Evolutionary conservation across 768 basidiomycete genomes (phyloP).

Genomic region (Rhodocollybia butyracea): DNA sequence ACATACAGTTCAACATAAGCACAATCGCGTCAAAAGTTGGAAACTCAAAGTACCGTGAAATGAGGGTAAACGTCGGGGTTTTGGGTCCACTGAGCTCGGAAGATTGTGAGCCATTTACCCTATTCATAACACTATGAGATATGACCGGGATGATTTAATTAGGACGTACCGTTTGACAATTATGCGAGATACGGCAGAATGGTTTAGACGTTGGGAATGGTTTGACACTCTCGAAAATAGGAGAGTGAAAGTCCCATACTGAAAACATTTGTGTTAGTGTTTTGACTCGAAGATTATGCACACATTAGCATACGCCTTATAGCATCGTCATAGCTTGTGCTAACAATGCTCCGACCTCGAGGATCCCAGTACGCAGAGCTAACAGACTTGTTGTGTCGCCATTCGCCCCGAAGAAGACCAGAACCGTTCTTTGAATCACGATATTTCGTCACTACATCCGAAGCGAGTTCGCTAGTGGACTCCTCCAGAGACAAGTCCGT

Average conservation of each 20-base stretch:
- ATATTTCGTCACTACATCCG: conserved; percentile 46
- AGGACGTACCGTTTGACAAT: conserved; percentile 73
- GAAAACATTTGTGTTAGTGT: conserved; percentile 23
- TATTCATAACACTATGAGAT: conserved; percentile 21
- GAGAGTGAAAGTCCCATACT: conserved; percentile 78
- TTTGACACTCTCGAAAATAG: conserved; percentile 40
- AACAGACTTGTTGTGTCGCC: conserved; percentile 70
- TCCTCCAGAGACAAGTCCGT: conserved; percentile 25
- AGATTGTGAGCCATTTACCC: conserved; percentile 80
- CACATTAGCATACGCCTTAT: conserved; percentile 45
- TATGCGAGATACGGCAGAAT: conserved; percentile 59
- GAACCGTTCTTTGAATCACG: conserved; percentile 49
- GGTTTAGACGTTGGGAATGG: conserved; percentile 64
- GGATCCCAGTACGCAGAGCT: conserved; percentile 89
- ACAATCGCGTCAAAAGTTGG: neutral
- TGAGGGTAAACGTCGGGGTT: conserved; percentile 82
- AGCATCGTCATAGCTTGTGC: conserved; percentile 82
- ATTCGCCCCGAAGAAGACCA: conserved; percentile 58
- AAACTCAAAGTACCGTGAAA: conserved; percentile 59
- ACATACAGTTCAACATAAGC: neutral
- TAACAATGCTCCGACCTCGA: conserved; percentile 72
- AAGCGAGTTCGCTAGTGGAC: conserved; percentile 32
- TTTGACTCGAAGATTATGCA: neutral
- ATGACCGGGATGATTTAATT: neutral
- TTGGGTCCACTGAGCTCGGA: conserved; percentile 74